Evolutionary conservation across 257 asterid species (phyloP).

Genomic region (Solanum etuberosum): DNA sequence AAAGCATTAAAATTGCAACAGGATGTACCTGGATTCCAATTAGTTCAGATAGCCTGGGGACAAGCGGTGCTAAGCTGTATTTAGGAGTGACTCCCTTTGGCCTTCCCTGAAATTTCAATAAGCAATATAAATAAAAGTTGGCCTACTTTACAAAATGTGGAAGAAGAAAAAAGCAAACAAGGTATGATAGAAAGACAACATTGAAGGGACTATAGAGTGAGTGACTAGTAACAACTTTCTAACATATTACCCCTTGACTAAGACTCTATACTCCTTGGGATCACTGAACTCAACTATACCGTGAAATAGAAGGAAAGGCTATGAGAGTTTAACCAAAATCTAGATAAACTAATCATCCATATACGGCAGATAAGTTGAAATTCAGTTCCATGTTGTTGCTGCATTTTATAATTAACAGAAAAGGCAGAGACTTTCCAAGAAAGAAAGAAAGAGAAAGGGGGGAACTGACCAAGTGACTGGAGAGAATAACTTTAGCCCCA

Average conservation of each 20-base stretch:
- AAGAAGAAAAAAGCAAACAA: background rate
- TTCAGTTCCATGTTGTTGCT: background rate
- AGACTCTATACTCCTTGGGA: no score
- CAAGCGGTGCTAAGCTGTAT: slow-evolving; percentile 26
- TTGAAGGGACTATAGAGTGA: background rate
- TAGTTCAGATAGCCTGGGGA: slow-evolving; percentile 65
- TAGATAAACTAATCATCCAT: background rate
- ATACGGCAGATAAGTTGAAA: background rate
- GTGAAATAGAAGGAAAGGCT: no score
- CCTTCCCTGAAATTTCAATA: slow-evolving; percentile 22
- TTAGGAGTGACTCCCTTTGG: slow-evolving; percentile 34
- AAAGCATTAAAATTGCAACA: background rate
- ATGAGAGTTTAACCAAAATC: background rate
- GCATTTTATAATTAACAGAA: background rate
- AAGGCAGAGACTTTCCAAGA: background rate
- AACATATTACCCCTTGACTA: no score
- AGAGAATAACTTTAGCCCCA: slow-evolving; percentile 63
- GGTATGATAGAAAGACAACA: background rate
- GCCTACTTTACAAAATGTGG: background rate
- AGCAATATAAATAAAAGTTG: background rate
- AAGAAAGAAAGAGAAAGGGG: background rate
- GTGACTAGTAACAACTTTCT: background rate
- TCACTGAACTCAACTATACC: no score
- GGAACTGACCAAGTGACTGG: slow-evolving; percentile 41
- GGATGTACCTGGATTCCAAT: slow-evolving; percentile 55